Base-by-base conservation (phyloP, 441 rosid species). In the Erysimum cheiri region DNA sequence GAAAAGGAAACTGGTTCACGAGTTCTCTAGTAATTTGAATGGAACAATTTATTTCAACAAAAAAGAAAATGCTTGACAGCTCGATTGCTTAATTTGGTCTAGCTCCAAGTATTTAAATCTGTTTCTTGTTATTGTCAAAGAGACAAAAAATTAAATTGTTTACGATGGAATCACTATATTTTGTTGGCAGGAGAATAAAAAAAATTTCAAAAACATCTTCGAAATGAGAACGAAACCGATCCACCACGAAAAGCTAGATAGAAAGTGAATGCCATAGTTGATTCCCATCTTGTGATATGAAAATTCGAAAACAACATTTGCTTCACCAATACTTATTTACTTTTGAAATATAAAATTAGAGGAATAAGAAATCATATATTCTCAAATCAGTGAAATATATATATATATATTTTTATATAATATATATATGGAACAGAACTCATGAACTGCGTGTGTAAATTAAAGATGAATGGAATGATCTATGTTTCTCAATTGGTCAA, bases 191-290 rank as follows among this genome's bases (percentile, higher is more conserved):
- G 48, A 52, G 73, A 32, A 66, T 41, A 52, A 56, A 56, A 24
- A 41, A 3, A 6, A 55, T 28, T 47, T 31, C 49, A 66, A 49
- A 43, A 55, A 56, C 74, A 63, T 69, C 29, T 53, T 62, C 31
- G 26, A 69, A 69, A 69, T 63, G 61, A 75, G 61, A 75, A 75
- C 66, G 74, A 63, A 64, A 63, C 53, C 61, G 61, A 75, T 75
- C 55, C 56, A 69, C 74, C 65, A 46, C 59, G 56, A 48, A 69
- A 75, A 60, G 36, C 63, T 43, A 22, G 72, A 67, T 60, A 52
- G 69, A 74, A 68, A 62, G 70, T 69, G 54, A 61, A 61, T 55
- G 12, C 37, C 15, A 56, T 72, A 64, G 35, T 57, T 72, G 60
- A 73, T 73, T 62, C 71, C 56, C 22, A 48, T 69, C 55, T 75